Percentiles rank a stretch among this genome's conserved stretches.
Evolutionary conservation across 805 yeast species (phyloP).

Genomic region (Yarrowia divulgata): DNA sequence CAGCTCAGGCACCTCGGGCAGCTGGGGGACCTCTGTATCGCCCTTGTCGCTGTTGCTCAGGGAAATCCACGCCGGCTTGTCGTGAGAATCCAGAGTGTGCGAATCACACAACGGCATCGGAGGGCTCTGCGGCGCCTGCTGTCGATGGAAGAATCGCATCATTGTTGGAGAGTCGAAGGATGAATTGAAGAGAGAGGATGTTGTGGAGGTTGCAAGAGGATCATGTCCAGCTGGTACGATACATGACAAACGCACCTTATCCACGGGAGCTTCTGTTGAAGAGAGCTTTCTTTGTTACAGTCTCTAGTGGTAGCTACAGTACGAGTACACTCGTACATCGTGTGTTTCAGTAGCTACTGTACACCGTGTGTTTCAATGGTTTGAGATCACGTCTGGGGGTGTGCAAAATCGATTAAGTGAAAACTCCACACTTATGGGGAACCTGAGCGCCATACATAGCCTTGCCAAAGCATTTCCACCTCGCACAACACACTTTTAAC

Average conservation of each 20-base stretch:
- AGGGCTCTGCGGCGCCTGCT: slow-evolving; percentile 13
- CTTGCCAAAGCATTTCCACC: no score
- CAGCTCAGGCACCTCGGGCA: slow-evolving; percentile 22
- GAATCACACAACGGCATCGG: slow-evolving; percentile 25
- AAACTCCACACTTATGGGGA: no score
- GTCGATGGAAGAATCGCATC: slow-evolving; percentile 10
- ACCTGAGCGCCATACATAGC: no score
- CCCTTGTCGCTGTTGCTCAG: background rate
- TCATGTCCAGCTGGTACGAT: background rate
- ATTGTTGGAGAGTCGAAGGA: background rate
- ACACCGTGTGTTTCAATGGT: no score
- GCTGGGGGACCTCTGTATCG: background rate
- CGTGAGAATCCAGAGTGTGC: background rate
- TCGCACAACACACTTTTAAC: no score
- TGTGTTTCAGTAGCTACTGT: no score
- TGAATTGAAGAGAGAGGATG: background rate
- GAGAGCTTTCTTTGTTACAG: background rate
- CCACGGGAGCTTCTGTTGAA: background rate
- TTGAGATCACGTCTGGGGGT: no score
- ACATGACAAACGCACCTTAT: slow-evolving; percentile 20
- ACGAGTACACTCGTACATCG: no score
- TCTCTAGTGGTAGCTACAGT: no score
- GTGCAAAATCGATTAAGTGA: no score
- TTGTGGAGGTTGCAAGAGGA: background rate
- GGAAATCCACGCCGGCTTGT: slow-evolving; percentile 6